A percentile compares a stretch with the other conserved stretches of the same genome.
Evolutionary conservation across 2,329 filamentous ascomycete genomes (phyloP).

Genomic region (Fusarium oxysporum): DNA sequence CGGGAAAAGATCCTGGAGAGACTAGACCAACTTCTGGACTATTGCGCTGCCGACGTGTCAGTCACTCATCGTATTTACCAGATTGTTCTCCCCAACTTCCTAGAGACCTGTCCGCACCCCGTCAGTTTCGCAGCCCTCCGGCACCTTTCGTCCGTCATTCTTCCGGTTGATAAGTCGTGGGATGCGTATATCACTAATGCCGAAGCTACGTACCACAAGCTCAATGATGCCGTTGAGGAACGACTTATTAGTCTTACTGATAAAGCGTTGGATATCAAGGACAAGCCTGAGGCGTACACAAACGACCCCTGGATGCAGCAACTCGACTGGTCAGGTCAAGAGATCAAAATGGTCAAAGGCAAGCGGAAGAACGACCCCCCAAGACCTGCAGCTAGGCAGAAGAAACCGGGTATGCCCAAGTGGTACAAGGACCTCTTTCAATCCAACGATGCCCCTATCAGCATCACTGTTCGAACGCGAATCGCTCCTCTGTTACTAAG

Average conservation of each 20-base stretch:
- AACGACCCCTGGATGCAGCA: constrained; percentile 92
- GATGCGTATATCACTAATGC: constrained; percentile 84
- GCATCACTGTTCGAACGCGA: constrained; percentile 85
- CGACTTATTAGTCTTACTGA: constrained; percentile 79
- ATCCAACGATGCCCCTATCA: constrained; percentile 75
- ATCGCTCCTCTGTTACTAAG: constrained; percentile 87
- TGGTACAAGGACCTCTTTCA: constrained; percentile 95
- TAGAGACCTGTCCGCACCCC: constrained; percentile 92
- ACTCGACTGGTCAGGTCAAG: constrained; percentile 95
- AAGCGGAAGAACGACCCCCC: constrained; percentile 88
- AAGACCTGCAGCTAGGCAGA: constrained; percentile 83
- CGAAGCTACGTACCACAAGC: constrained; percentile 83
- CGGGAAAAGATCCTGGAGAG: constrained; percentile 75
- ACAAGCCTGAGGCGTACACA: constrained; percentile 73
- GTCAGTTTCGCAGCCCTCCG: constrained; percentile 95
- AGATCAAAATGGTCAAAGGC: constrained; percentile 89
- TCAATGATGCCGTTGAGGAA: constrained; percentile 82
- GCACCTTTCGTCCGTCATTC: constrained; percentile 91
- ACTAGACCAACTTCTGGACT: constrained; percentile 86
- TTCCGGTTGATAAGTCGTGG: constrained; percentile 92
- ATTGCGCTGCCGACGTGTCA: constrained; percentile 93
- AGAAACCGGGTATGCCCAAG: constrained; percentile 91
- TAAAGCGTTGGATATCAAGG: constrained; percentile 80
- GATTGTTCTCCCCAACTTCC: constrained; percentile 90
- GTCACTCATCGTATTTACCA: constrained; percentile 95